Percentiles rank a stretch among this genome's conserved stretches.
phyloP scores from a whole-genome alignment of 2,329 filamentous ascomycete species.

The Fusarium coffeatum region DNA sequence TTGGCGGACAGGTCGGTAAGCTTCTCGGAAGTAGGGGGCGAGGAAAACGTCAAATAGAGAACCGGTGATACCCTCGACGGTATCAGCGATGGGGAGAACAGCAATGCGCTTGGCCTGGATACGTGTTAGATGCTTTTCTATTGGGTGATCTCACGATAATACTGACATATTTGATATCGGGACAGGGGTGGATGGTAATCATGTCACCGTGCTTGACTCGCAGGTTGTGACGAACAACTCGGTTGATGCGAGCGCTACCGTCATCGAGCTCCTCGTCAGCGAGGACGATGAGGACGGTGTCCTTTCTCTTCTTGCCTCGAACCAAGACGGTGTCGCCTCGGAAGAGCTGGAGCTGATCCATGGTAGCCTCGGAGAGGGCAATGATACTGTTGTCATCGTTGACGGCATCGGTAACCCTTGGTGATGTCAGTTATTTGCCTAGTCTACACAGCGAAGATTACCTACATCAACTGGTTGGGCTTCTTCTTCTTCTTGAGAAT shows the following conservation, averaged over 20 bases:
- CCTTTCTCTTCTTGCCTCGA: slow-evolving; percentile 99
- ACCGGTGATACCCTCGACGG: slow-evolving; percentile 95
- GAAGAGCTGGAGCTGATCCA: slow-evolving; percentile 98
- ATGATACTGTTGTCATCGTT: slow-evolving; percentile 99
- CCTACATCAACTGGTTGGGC: slow-evolving; percentile 97
- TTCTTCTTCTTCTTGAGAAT: slow-evolving; percentile 99
- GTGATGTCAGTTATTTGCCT: slow-evolving; percentile 41
- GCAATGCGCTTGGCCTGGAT: slow-evolving; percentile 95
- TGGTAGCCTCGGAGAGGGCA: slow-evolving; percentile 96
- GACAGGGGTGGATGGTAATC: slow-evolving; percentile 96
- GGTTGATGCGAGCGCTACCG: slow-evolving; percentile 96
- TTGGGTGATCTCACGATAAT: not conserved
- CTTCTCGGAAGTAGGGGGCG: slow-evolving; percentile 98
- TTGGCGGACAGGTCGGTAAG: slow-evolving; percentile 96
- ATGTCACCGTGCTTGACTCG: slow-evolving; percentile 98
- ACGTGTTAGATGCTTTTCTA: slow-evolving; percentile 22
- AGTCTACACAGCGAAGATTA: slow-evolving; percentile 32
- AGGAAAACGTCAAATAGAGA: slow-evolving; percentile 99
- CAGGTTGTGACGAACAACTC: slow-evolving; percentile 97
- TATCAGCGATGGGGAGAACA: slow-evolving; percentile 97
- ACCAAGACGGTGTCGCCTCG: slow-evolving; percentile 97
- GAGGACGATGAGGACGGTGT: slow-evolving; percentile 96
- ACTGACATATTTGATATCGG: slow-evolving; percentile 99
- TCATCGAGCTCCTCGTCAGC: slow-evolving; percentile 98
- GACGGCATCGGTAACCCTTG: slow-evolving; percentile 94